Evolutionary conservation across 202 grass and related monocot genomes (phyloP), one percentile per base, ranked within the genome.

Genomic region (Carex arenaria): DNA sequence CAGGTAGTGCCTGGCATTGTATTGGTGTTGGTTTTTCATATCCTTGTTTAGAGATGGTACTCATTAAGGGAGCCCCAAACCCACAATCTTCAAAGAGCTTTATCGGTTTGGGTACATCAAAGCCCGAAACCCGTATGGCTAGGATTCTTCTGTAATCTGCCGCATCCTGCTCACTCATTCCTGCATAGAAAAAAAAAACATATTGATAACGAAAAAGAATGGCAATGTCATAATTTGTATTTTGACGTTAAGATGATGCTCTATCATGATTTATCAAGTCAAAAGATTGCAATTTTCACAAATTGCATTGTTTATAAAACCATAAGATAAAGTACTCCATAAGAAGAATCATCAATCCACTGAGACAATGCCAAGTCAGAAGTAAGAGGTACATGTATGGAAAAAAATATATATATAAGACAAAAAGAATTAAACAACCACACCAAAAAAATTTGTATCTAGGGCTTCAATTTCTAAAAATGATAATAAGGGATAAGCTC

Each of bases 1-100:
- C 88, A 63, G 96, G 96, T 72, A 98, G 83, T 86, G 96, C 91
- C 56, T 98, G 96, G 67, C 96, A 98, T 31, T 98, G 96, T 87
- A 98, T 98, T 72, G 89, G 84, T 77, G 96, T 95, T 80, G 93
- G 96, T 68, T 95, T 98, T 90, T 98, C 93, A 90, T 95, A 98
- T 55, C 83, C 85, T 43, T 98, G 96, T 80, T 95, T 98, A 49
- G 91, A 84, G 87, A 98, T 95, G 63, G 91, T 93, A 89, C 88
- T 87, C 96, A 95, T 93, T 89, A 98, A 68, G 49, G 74, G 88
- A 19, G 87, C 78, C 87, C 85, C 79, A 87, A 95, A 98, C 81
- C 89, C 93, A 67, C 96, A 98, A 69, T 98, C 96, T 60, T 85
- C 86, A 85, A 98, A 98, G 72, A 65, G 82, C 87, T 92, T 95